These are phyloP conservation scores for Globisporangium solare DNA, from an alignment of 352 stramenopile genomes.

Conservation along the genomic window DNA sequence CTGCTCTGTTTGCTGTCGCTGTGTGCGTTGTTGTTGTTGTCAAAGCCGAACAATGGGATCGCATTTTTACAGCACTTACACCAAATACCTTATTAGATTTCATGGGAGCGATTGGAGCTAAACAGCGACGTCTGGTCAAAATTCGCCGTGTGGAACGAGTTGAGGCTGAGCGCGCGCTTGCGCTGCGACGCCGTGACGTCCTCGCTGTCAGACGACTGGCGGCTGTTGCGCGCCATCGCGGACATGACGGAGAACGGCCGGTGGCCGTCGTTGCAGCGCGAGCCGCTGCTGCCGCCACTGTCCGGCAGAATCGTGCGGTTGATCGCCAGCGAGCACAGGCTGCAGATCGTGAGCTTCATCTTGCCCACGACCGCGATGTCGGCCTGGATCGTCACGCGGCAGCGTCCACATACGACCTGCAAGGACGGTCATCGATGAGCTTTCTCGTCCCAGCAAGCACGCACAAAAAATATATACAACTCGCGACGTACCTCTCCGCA, in stretches of 20 bases:
- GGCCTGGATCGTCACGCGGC: slow-evolving; percentile 71
- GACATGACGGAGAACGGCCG: slow-evolving; percentile 47
- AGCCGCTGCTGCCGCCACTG: slow-evolving; percentile 31
- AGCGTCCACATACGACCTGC: slow-evolving; percentile 63
- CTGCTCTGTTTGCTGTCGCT: too few species aligned
- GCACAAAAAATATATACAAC: not conserved
- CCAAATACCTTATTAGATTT: slow-evolving; percentile 9
- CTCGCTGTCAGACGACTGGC: slow-evolving; percentile 19
- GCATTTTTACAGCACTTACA: too few species aligned
- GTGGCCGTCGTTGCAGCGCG: slow-evolving; percentile 19
- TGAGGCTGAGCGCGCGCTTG: slow-evolving; percentile 54
- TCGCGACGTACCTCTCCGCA: slow-evolving; percentile 57
- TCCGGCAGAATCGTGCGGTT: slow-evolving; percentile 62
- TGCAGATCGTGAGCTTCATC: slow-evolving; percentile 87
- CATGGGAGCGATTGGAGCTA: slow-evolving; percentile 36
- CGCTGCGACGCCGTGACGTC: slow-evolving; percentile 13
- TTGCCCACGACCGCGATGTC: slow-evolving; percentile 78
- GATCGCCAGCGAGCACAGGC: slow-evolving; percentile 67
- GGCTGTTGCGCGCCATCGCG: slow-evolving; percentile 23
- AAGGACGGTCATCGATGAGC: too few species aligned
- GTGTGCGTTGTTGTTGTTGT: too few species aligned
- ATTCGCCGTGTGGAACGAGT: slow-evolving; percentile 81
- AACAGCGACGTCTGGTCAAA: slow-evolving; percentile 66
- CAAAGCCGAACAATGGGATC: too few species aligned
- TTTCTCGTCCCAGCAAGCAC: too few species aligned